Base-by-base conservation (phyloP, 441 rosid genomes). In the Jatropha multifida region DNA sequence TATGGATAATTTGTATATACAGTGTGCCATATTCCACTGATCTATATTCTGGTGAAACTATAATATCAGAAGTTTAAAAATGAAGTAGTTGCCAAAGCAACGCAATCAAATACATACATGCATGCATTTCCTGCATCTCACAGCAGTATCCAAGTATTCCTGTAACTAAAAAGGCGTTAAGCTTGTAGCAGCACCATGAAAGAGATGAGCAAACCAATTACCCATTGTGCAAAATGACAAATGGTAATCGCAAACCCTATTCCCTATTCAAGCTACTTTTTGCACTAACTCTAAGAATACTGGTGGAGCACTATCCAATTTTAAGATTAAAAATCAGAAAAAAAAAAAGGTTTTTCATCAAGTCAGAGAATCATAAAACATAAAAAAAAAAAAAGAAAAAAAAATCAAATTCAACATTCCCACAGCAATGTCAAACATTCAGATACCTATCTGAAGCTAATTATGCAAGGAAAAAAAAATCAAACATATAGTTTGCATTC, bases 361-460 rank as follows among this genome's bases (percentile, higher is more conserved):
- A 65, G 71, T 52, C 20, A 46, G 62, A 40, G 65, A 69, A 42
- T 59, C 75, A 59, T 37, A 52, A 2, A 37, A 26, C 8, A 13
- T 11, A 26, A 37, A 42, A 14, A 55, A 76, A 40, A 23, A 23
- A 23, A 23, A 23, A 23, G 23, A 23, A 23, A 23, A 3, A 65
- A 27, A 48, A 49, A 27, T 62, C 46, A 44, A 61, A 65, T 44
- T 65, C 49, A 32, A 32, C 2, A 32, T 32, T 44, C 9, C 7
- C 48, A 11, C 48, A 44, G 48, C 23, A 32, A 65, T 68, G 41
- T 61, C 65, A 32, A n/a, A 68, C 49, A 26, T 44, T 63, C 37
- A 62, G 55, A 54, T 54, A 51, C 49, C 46, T 69, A 75, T 71
- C 65, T 32, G 17, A 78, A 75, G 65, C 79, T 62, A 78, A 77